Evolutionary conservation across 208 protist genomes (phyloP), one percentile per base, ranked within the genome.

Genomic region (Jaenimonas drosophilae): DNA sequence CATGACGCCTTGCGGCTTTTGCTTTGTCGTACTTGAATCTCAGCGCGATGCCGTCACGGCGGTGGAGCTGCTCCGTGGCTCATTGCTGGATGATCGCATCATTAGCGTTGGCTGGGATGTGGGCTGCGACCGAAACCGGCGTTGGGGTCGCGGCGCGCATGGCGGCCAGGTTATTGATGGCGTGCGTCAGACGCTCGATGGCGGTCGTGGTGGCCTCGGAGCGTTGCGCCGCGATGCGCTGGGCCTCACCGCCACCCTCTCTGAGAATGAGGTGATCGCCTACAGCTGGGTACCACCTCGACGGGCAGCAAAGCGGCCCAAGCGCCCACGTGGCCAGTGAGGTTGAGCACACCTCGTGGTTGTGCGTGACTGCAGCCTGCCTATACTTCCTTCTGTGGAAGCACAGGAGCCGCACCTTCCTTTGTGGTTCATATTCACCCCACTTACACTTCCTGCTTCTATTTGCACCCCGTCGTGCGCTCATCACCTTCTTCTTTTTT

Each of bases 1-100:
- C 6, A 89, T 86, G 38, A 97, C 93, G 2, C 97, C 97, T 4
- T 99, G 97, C 61, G 98, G 98, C 5, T 99, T 99, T 62, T 98
- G 96, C 70, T 99, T 99, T 75, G 79, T 99, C 25, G 97, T 99
- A 39, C 98, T 75, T 50, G 95, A 98, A 68, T 64, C 68, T 9
- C 66, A 85, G 40, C 54, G 65, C 26, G 92, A 94, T 54, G 96
- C 97, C 1, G 82, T 83, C 54, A 62, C 87, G 31, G 95, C 92
- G 38, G 83, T 98, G 45, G 70, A 75, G 42, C 93, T 79, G 39
- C 59, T 94, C 39, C 34, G 87, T 49, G 68, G 68, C 16, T 72
- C 70, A 9, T 58, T 89, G 16, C 59, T 95, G 2, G 81, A 91
- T 56, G 84, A 93, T 49, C 70, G 84, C n/a, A 43, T 70, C 7